These are phyloP conservation scores for Suillus decipiens DNA, from an alignment of 768 basidiomycete genomes.

Conservation along the genomic window DNA sequence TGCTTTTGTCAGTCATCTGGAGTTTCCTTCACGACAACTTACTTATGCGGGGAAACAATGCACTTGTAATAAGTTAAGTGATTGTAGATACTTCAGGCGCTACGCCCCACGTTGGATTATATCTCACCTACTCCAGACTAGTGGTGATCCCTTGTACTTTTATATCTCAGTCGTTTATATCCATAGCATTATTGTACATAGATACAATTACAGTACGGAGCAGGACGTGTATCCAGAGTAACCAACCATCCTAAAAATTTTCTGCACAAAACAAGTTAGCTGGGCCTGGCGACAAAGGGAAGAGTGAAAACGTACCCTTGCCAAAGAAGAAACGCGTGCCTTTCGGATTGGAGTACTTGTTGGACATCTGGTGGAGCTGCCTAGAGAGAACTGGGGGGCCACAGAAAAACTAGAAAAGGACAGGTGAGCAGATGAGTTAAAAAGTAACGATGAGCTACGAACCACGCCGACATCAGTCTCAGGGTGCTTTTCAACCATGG, in stretches of 20 bases:
- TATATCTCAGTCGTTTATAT: background rate
- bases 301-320: conserved; percentile 59
- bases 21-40: background rate
- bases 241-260: conserved; percentile 19
- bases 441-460: conserved; percentile 9
- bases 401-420: conserved; percentile 72
- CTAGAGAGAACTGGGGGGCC: conserved; percentile 74
- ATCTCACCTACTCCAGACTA: background rate
- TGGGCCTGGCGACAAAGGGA: background rate
- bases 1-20: no score
- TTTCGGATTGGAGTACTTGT: conserved; percentile 79
- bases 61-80: background rate
- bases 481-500: conserved; percentile 79
- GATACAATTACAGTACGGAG: background rate
- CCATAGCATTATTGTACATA: background rate
- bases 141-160: background rate
- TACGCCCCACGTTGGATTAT: background rate
- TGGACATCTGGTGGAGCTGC: conserved; percentile 74
- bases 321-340: conserved; percentile 90
- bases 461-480: conserved; percentile 91
- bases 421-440: conserved; percentile 19
- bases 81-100: background rate
- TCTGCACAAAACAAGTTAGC: conserved; percentile 15
- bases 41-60: background rate
- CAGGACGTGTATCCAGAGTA: background rate